A percentile compares a stretch with the other conserved stretches of the same genome.
phyloP scores from a whole-genome alignment of 768 basidiomycete species.

The Ramaria sp. region DNA sequence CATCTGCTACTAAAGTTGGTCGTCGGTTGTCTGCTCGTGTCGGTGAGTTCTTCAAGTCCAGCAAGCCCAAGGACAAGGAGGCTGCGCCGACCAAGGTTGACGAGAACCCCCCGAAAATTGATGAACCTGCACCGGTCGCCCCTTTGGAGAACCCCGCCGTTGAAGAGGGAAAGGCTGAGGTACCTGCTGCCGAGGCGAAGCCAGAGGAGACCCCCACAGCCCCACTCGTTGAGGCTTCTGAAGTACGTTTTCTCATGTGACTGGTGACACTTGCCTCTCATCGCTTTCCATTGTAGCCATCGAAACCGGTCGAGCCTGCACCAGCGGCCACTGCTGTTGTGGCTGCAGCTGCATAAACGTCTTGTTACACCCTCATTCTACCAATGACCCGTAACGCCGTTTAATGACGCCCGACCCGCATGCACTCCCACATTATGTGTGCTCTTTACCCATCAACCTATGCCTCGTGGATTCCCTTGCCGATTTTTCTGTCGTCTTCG shows the following conservation, averaged over 20 bases:
- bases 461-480: conserved; percentile 20
- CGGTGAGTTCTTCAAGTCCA: conserved; percentile 72
- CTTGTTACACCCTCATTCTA: conserved; percentile 5
- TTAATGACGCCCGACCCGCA: not conserved
- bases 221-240: conserved; percentile 15
- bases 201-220: conserved; percentile 25
- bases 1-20: conserved; percentile 44
- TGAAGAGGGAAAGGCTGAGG: conserved; percentile 23
- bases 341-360: conserved; percentile 66
- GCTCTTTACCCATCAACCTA: conserved; percentile 17
- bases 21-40: conserved; percentile 83
- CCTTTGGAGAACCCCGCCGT: conserved; percentile 74
- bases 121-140: conserved; percentile 70
- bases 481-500: not conserved
- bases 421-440: not conserved
- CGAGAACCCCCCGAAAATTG: conserved; percentile 82
- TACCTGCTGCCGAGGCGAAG: not conserved
- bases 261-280: not conserved
- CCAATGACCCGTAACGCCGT: conserved; percentile 6
- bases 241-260: conserved; percentile 16
- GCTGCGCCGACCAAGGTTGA: conserved; percentile 71
- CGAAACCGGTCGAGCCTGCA: conserved; percentile 29
- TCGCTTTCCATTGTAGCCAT: conserved; percentile 18
- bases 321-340: conserved; percentile 51
- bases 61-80: conserved; percentile 49